Evolutionary conservation across 2,329 filamentous ascomycete genomes (phyloP).

Genomic region (Ophiostoma quercus): DNA sequence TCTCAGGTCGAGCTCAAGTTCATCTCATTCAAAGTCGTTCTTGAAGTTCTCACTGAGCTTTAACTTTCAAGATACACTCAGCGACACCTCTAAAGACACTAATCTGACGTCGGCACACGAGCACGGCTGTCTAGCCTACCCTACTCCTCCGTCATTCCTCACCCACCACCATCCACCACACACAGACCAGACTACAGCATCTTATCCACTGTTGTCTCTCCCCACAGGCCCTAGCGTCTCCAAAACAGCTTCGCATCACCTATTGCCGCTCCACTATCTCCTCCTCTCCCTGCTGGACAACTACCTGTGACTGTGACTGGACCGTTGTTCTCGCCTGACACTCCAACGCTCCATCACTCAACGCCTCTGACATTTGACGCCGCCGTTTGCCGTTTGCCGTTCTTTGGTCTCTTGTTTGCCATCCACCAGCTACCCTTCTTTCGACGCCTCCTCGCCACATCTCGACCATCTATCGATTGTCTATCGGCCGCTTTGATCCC

Average conservation of each 20-base stretch:
- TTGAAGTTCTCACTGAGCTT: background rate
- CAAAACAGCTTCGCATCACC: slow-evolving; percentile 10
- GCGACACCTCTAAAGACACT: background rate
- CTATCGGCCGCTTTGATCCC: background rate
- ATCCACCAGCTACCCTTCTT: background rate
- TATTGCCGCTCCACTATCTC: slow-evolving; percentile 8
- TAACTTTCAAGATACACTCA: background rate
- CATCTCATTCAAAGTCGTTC: background rate
- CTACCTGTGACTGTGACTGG: background rate
- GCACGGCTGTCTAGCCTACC: background rate
- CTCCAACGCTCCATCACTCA: background rate
- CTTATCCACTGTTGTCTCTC: background rate
- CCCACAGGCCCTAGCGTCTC: slow-evolving; percentile 12
- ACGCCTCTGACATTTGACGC: background rate
- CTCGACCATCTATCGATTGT: background rate
- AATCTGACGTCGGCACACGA: background rate
- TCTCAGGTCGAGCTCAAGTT: background rate
- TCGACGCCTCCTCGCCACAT: background rate
- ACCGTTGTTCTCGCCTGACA: background rate
- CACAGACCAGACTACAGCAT: background rate
- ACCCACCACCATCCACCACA: background rate
- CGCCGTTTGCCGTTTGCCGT: background rate
- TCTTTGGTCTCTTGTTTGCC: background rate
- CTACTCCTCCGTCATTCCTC: background rate
- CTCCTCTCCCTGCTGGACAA: background rate